Base-by-base conservation (phyloP, 2,329 filamentous ascomycete genomes). In the Colletotrichum scovillei region DNA sequence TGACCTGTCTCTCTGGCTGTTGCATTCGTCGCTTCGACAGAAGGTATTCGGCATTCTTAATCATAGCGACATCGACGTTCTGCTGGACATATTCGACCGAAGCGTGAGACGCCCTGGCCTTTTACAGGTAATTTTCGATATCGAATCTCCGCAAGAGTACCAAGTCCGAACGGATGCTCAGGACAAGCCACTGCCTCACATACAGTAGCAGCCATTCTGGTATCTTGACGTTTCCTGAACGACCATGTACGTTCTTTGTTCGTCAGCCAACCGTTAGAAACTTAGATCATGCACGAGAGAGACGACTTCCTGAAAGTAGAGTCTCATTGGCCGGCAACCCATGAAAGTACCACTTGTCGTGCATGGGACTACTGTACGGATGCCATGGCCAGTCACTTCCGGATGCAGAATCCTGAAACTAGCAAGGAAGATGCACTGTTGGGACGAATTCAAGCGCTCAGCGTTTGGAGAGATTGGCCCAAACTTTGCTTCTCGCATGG, bases 391-490 rank as follows among this genome's bases (percentile, higher is more conserved):
- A 68, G 52, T 72, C 26, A 67, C 59, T 66, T 69, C 72, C 72
- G 65, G 56, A 69, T 75, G 64, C 72, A 69, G 72, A 72, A 63
- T 57, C 49, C 69, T 75, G 72, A 69, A 74, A 73, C 69, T 55
- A 72, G 70, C 67, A 63, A 63, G 53, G 58, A 28, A 65, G 28
- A 53, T 24, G 55, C 49, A 69, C 30, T 59, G 59, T 73, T 65
- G 60, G 60, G 65, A 74, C 52, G 69, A 38, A 49, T 73, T 24
- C 22, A 46, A 56, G 63, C 35, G 52, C 38, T 42, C 19, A 38
- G 57, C 35, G 22, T 60, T 38, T 65, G 55, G 14, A 68, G 24
- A 69, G 42, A 24, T n/a, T n/a, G 63, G 14, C 38, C 16, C 28
- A 14, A 52, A 22, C 46, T 70, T 57, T 57, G 24, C 52, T 59